A percentile compares a stretch with the other conserved stretches of the same genome.
These are phyloP conservation scores for Capsicum chinense DNA, from an alignment of 257 asterid genomes.

Conservation along the genomic window DNA sequence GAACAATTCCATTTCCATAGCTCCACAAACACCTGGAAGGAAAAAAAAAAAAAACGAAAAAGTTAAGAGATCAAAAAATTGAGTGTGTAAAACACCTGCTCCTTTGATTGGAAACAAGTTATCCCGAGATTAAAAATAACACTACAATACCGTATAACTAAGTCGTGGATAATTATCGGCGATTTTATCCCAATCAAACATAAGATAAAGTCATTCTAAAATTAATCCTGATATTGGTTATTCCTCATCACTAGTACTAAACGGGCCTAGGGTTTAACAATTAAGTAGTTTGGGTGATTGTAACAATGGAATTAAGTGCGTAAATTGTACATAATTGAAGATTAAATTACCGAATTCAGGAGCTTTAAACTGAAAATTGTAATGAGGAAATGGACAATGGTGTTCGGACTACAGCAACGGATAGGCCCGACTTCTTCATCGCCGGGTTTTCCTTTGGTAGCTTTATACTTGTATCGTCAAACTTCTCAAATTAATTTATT, in stretches of 20 bases:
- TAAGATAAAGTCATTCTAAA: no score
- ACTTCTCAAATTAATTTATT: no score
- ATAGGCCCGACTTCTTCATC: no score
- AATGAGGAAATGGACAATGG: background rate
- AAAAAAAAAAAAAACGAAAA: slow-evolving; percentile 4
- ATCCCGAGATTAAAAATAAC: no score
- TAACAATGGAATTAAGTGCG: background rate
- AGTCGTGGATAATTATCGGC: no score
- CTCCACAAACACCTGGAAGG: slow-evolving; percentile 45
- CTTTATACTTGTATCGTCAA: no score
- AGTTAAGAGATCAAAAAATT: background rate
- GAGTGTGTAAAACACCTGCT: background rate
- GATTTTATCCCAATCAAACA: no score
- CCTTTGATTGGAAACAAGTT: no score
- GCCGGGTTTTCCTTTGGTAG: no score
- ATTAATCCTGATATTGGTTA: no score
- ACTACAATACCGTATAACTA: no score
- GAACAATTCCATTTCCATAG: slow-evolving; percentile 75
- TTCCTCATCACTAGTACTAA: no score
- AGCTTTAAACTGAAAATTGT: background rate
- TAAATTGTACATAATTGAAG: background rate
- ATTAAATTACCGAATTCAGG: background rate
- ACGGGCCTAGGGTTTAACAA: background rate
- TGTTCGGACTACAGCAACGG: background rate
- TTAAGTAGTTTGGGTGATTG: background rate